Evolutionary conservation across 306 rosid genomes (phyloP), one percentile per base, ranked within the genome.

Genomic region (Trifolium repens): DNA sequence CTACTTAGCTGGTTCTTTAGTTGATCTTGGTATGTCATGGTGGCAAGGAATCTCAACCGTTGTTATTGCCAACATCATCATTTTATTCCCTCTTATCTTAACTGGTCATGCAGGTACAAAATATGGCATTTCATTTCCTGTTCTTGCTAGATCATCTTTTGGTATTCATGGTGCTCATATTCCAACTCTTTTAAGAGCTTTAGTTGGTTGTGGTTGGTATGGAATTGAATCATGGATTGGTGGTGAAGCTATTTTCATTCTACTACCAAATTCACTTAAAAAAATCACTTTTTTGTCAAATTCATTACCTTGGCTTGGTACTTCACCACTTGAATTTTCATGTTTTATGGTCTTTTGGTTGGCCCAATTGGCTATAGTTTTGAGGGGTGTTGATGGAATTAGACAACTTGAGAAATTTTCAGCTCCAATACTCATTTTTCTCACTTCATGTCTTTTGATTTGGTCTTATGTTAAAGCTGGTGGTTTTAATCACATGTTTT

Each of bases 21-120:
- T 94, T 17, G 97, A 94, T 22, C 94, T 94, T 15, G 98, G 98
- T 0, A 94, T 94, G 98, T 86, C 98, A 8, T 94, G 98, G 97
- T 90, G 96, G 98, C 97, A 94, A 81, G 98, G 97, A 6, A 86
- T 94, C 32, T 88, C 86, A 16, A 94, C 97, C 8, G 97, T 94
- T 22, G 88, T 90, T 15, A 43, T 78, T 1, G 97, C 97, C 53
- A 94, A 91, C 68, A 11, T 84, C 8, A 78, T 91, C 9, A 83
- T 90, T 1, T 42, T 90, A 43, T 49, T 89, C 14, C 96, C 96
- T 0, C 75, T 91, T 5, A 49, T 94, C 13, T 89, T 91, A 50
- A 88, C 96, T 4, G 97, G 96, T 9, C 94, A 94, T 63, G 47
- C 97, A 0, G 97, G 98, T 0, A 85, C 97, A 2, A 85, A 77